These are phyloP conservation scores for Bipolaris cookei DNA, from an alignment of 2,329 filamentous ascomycete genomes.

Conservation along the genomic window DNA sequence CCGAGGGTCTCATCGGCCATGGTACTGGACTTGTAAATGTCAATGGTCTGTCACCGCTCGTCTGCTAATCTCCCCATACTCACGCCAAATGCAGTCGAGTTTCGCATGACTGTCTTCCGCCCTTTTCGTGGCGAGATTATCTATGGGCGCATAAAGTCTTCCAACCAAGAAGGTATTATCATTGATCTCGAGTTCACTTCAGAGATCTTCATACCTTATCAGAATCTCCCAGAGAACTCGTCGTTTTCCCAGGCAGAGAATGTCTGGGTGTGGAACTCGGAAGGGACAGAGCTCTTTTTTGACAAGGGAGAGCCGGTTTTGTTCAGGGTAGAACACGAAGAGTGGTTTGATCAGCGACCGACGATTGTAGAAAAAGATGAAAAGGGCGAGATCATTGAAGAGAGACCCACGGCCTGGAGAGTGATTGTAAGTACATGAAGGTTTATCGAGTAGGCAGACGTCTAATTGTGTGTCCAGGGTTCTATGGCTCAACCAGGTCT, in stretches of 20 bases:
- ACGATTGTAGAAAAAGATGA: slow-evolving; percentile 71
- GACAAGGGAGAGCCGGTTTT: slow-evolving; percentile 89
- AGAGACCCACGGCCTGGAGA: slow-evolving; percentile 73
- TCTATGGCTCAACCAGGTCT: slow-evolving; percentile 57
- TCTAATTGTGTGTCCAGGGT: slow-evolving; percentile 38
- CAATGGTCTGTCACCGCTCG: slow-evolving; percentile 67
- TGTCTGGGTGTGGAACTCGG: slow-evolving; percentile 83
- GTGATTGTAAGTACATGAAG: slow-evolving; percentile 56
- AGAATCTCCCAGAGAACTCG: slow-evolving; percentile 49
- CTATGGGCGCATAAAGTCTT: slow-evolving; percentile 79
- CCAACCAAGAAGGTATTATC: slow-evolving; percentile 73
- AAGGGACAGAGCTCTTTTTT: slow-evolving; percentile 77
- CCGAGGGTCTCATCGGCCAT: slow-evolving; percentile 92
- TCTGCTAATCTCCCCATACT: not conserved
- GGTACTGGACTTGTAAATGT: slow-evolving; percentile 92
- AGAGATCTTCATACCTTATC: slow-evolving; percentile 77
- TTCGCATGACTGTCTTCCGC: slow-evolving; percentile 89
- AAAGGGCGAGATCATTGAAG: slow-evolving; percentile 66
- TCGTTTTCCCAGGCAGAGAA: slow-evolving; percentile 77
- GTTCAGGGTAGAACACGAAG: slow-evolving; percentile 83
- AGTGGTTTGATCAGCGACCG: slow-evolving; percentile 92
- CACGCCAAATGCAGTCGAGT: slow-evolving; percentile 70
- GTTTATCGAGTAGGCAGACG: not conserved
- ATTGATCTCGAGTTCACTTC: slow-evolving; percentile 91
- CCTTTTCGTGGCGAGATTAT: slow-evolving; percentile 96